Evolutionary conservation across 2,329 filamentous ascomycete genomes (phyloP).

Genomic region (Metarhizium sp.): DNA sequence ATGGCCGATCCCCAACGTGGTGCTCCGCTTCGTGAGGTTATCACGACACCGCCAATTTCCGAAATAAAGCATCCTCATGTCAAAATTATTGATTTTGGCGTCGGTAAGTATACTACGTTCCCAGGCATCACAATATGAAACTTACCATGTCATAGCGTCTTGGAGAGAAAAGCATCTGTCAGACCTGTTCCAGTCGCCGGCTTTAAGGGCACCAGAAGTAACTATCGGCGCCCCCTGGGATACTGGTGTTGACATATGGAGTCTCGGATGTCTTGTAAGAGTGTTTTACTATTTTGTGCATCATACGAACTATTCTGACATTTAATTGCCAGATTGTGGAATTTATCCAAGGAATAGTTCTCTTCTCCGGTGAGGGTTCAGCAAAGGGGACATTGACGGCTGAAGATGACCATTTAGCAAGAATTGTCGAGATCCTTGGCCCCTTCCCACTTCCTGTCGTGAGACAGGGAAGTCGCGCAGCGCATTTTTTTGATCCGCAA

Average conservation of each 20-base stretch:
- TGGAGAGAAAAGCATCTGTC: slow-evolving; percentile 9
- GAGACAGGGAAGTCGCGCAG: neutral
- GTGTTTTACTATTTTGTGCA: neutral
- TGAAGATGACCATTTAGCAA: slow-evolving; percentile 2
- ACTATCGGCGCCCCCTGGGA: slow-evolving; percentile 14
- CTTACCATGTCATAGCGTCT: neutral
- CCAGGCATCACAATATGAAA: neutral
- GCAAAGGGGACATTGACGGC: neutral
- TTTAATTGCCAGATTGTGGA: neutral
- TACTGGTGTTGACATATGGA: slow-evolving; percentile 12
- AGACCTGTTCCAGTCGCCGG: slow-evolving; percentile 13
- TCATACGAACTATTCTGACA: neutral
- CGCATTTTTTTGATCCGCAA: neutral
- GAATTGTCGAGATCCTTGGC: neutral
- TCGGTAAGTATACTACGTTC: neutral
- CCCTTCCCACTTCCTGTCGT: neutral
- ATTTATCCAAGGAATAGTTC: neutral
- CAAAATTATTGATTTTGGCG: slow-evolving; percentile 2
- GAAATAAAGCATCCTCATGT: neutral
- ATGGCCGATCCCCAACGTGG: neutral
- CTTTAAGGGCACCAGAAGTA: slow-evolving; percentile 15
- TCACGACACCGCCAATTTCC: neutral
- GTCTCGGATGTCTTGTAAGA: slow-evolving; percentile 10
- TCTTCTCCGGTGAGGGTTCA: neutral
- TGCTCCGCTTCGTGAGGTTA: neutral